Evolutionary conservation across 805 yeast species (phyloP), one percentile per base, ranked within the genome.

Genomic region (Nakazawaea molendinolei): DNA sequence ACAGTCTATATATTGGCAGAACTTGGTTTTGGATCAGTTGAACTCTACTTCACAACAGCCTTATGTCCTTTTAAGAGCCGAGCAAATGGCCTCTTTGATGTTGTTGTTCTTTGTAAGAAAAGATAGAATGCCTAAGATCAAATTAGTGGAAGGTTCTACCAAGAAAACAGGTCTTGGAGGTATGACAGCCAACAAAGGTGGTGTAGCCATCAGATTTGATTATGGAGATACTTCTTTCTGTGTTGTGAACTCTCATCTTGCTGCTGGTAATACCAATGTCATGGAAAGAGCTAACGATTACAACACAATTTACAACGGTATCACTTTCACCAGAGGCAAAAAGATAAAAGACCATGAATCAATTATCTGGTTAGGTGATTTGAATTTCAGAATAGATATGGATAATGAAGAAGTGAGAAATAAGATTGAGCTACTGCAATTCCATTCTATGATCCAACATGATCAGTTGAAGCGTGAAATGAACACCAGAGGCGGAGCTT

Each of bases 151-250:
- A 47, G 78, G 89, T 1, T 71, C 81, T 23, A 72, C 78, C 25
- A 89, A 86, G 47, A 90, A 90, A 50, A 89, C 97, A 0, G 98
- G 98, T 0, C 69, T 90, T 34, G 95, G 95, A 22, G 98, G 98
- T 5, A 78, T 87, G 59, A 79, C 94, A 39, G 76, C 77, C 8
- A 61, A 61, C 33, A 74, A 74, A 48, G 80, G 80, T 14, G 79
- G 71, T 3, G 75, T 76, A 50, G 77, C 75, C 0, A 72, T 74
- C 4, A 58, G 75, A 31, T 71, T 74, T 45, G 65, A 67, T 24
- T 74, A 53, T 49, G 71, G 76, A 5, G 57, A 63, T n/a, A 60
- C 73, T 2, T 52, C 90, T 3, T 58, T 92, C 34, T 86, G 96
- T 49, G 74, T 90, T 45, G 76, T 90, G 9, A 78, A 79, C 3